Conservation (phyloP, 768 basidiomycete genomes). For the Podaxis carcinomalis region DNA sequence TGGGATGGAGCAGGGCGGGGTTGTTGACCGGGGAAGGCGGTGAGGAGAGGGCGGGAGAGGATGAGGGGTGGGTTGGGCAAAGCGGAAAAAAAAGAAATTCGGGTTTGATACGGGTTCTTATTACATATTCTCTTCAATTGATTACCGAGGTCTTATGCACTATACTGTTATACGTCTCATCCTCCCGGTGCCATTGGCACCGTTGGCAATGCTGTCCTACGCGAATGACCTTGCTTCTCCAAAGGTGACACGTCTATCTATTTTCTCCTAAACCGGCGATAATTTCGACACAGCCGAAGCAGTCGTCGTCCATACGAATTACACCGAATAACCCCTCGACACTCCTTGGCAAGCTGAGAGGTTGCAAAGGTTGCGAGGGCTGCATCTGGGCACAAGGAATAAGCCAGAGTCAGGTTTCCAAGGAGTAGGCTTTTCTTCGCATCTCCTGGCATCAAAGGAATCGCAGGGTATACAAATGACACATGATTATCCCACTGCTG, state of each 20-base stretch:
- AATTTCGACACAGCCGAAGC: conserved; percentile 19
- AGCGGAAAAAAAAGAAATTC: background rate
- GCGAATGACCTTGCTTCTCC: conserved; percentile 19
- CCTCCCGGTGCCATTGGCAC: conserved; percentile 21
- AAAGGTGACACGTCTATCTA: conserved; percentile 20
- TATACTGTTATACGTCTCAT: conserved; percentile 3
- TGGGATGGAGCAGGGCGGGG: background rate
- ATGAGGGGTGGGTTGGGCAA: background rate
- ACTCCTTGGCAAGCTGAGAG: conserved; percentile 12
- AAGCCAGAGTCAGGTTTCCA: conserved; percentile 19
- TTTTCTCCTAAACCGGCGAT: conserved; percentile 19
- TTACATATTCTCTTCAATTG: background rate
- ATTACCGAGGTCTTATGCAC: conserved; percentile 22
- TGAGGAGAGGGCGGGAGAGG: background rate
- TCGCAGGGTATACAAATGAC: conserved; percentile 20
- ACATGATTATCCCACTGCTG: conserved; percentile 22
- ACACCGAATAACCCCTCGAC: conserved; percentile 15
- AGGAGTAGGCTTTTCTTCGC: conserved; percentile 18
- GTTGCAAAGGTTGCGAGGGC: conserved; percentile 17
- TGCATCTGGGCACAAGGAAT: conserved; percentile 26
- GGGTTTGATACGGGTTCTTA: background rate
- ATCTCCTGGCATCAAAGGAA: background rate
- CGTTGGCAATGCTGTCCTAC: conserved; percentile 20
- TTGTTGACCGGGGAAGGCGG: background rate
- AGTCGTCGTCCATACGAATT: conserved; percentile 21